Base-by-base conservation (phyloP, 768 basidiomycete species). In the Lactarius psammicola region DNA sequence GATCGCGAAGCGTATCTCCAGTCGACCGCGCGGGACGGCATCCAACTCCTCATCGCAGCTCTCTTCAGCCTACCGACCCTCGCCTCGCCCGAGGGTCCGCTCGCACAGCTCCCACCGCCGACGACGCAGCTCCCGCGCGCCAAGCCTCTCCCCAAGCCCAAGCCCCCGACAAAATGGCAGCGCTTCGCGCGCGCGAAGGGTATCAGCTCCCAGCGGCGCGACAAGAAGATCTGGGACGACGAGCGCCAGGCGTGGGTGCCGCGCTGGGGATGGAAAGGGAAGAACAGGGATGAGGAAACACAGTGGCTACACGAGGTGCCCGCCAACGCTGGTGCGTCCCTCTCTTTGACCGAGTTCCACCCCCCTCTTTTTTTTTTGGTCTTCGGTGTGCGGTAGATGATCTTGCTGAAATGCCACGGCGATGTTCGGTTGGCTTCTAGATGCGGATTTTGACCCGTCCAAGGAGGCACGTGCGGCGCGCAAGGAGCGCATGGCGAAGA, bases 91-190 rank as follows among this genome's bases (percentile, higher is more conserved):
- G 90, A 93, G 66, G 95, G 95, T 1, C 93, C 92, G 0, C 80
- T 94, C 57, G 92, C 90, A 1, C 81, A 85, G 63, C 88, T 97
- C 3, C 95, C 96, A 0, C 73, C 85, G 1, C 90, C 92, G 2
- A 84, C 81, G 1, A 92, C 89, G 31, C 79, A 81, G 56, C 84
- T 98, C 1, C 97, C 97, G 0, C 85, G 97, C 28, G 84, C 94
- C 34, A 98, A 99, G 75, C 93, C 92, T 0, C 80, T 98, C 2
- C 97, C 95, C 0, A 95, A 94, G 72, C 90, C 91, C 2, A 97
- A 96, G 77, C 88, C 89, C 10, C 86, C 83, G 38, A 98, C 96
- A 8, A 98, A 97, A 76, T 99, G 97, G 96, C 93, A 98, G 79
- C 82, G 85, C 62, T 99, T 98, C 73, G 96, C 96, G 6, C 86